Conservation (phyloP, 2,329 filamentous ascomycete species). For the Epichloe baconii region DNA sequence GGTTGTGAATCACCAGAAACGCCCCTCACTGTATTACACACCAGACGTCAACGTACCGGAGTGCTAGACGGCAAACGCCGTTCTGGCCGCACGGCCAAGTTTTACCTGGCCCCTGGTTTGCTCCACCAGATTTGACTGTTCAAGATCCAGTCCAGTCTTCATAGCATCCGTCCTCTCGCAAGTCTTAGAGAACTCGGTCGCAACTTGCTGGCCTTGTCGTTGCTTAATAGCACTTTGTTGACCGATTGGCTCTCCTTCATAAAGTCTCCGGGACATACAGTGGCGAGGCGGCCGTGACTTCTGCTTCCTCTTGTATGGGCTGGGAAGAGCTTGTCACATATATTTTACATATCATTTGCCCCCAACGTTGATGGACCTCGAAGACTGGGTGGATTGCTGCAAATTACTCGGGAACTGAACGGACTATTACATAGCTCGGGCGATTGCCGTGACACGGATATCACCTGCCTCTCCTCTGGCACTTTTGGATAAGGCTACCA, state of each 20-base stretch:
- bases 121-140: background rate
- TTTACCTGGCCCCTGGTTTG: background rate
- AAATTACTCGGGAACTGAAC: background rate
- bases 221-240: background rate
- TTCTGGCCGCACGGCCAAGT: background rate
- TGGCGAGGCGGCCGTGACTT: background rate
- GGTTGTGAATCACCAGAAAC: background rate
- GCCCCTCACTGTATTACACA: background rate
- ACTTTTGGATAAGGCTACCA: constrained; percentile 3
- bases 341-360: background rate
- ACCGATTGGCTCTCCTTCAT: too few relatives aligned
- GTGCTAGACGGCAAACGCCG: background rate
- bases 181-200: background rate
- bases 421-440: background rate
- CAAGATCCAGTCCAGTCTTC: background rate
- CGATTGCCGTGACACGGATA: background rate
- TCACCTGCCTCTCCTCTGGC: background rate
- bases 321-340: background rate
- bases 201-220: background rate
- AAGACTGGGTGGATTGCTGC: background rate
- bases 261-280: background rate
- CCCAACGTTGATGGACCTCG: background rate
- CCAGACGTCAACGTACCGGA: background rate
- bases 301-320: background rate
- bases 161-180: background rate